Evolutionary conservation across 495 filamentous ascomycete genomes (phyloP).

Genomic region (Aspergillus diversus): DNA sequence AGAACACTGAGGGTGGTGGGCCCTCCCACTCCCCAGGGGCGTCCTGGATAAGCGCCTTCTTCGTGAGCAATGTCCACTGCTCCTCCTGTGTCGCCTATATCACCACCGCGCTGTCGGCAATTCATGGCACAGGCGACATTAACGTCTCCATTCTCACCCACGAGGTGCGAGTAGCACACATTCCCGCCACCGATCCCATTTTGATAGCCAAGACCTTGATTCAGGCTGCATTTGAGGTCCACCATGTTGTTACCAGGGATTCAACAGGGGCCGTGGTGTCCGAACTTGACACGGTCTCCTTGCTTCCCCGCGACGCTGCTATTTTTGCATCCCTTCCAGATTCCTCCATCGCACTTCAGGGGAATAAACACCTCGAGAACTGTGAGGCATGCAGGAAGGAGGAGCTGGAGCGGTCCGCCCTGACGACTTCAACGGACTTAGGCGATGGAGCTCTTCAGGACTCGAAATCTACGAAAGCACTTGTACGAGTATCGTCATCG

Average conservation of each 20-base stretch:
- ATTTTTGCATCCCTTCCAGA: slow-evolving; percentile 30
- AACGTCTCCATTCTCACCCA: slow-evolving; percentile 51
- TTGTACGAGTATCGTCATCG: background rate
- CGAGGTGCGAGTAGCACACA: slow-evolving; percentile 48
- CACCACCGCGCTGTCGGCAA: slow-evolving; percentile 42
- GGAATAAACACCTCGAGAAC: slow-evolving; percentile 46
- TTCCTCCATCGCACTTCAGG: slow-evolving; percentile 22
- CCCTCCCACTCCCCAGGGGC: background rate
- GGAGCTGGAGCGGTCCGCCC: slow-evolving; percentile 16
- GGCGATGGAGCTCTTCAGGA: background rate
- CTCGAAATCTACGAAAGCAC: background rate
- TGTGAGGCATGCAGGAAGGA: slow-evolving; percentile 56
- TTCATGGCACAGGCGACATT: slow-evolving; percentile 38
- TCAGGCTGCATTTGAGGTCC: slow-evolving; percentile 55
- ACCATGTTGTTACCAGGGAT: slow-evolving; percentile 48
- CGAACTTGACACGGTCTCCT: slow-evolving; percentile 40
- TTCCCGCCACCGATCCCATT: slow-evolving; percentile 28
- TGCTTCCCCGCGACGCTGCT: slow-evolving; percentile 33
- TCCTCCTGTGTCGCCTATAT: slow-evolving; percentile 57
- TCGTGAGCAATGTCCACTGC: slow-evolving; percentile 57
- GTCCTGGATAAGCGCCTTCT: slow-evolving; percentile 38
- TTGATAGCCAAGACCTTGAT: slow-evolving; percentile 46
- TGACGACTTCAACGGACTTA: background rate
- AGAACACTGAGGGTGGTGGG: slow-evolving; percentile 7
- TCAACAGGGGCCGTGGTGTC: slow-evolving; percentile 29